phyloP scores from a whole-genome alignment of 208 protist species.

The Wallacemonas sp. region DNA sequence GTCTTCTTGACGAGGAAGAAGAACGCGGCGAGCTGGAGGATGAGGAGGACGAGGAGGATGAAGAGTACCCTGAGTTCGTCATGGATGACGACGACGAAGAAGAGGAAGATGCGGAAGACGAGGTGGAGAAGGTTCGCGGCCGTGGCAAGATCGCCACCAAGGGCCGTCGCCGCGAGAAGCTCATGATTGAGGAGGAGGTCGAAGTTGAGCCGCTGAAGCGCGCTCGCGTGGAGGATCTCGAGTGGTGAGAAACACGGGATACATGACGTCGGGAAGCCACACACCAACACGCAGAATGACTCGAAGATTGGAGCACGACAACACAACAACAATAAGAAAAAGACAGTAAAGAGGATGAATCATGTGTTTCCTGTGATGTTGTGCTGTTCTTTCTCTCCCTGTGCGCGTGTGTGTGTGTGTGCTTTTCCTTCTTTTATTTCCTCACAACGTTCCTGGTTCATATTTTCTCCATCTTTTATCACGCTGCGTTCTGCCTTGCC shows the following conservation, averaged over 20 bases:
- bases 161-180: constrained; percentile 52
- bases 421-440: constrained; percentile 8
- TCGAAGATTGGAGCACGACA: no score
- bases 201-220: constrained; percentile 67
- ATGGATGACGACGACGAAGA: constrained; percentile 89
- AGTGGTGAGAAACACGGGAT: constrained; percentile 81
- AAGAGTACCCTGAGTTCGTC: constrained; percentile 86
- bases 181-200: constrained; percentile 88
- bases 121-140: constrained; percentile 6
- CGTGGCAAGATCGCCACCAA: constrained; percentile 18
- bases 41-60: constrained; percentile 79
- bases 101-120: constrained; percentile 51
- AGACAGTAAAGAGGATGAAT: no score
- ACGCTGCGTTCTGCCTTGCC: constrained; percentile 5
- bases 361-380: not conserved
- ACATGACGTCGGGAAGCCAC: no score
- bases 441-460: constrained; percentile 7
- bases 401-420: not conserved
- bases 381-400: not conserved
- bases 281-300: no score
- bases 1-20: constrained; percentile 86
- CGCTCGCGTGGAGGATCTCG: constrained; percentile 56
- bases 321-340: constrained; percentile 1
- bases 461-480: no score
- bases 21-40: constrained; percentile 76